A percentile compares a stretch with the other conserved stretches of the same genome.
These are phyloP conservation scores for Solanum peruvianum DNA, from an alignment of 257 asterid species.

Conservation along the genomic window DNA sequence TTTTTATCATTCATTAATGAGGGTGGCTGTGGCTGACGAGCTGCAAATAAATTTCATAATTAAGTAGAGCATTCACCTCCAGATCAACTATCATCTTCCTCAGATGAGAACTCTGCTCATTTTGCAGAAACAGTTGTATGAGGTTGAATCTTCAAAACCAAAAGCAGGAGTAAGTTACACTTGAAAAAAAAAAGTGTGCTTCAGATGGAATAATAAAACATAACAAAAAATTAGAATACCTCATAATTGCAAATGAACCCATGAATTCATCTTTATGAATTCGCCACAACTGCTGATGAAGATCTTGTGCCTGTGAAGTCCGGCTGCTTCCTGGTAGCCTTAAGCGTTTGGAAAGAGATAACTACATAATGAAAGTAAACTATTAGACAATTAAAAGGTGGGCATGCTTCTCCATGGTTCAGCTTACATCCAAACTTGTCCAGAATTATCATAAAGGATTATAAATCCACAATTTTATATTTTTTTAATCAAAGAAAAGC, in stretches of 20 bases:
- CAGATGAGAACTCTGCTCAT: conserved; percentile 50
- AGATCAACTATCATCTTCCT: conserved; percentile 87
- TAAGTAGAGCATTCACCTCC: conserved; percentile 42
- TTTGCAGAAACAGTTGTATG: conserved; percentile 69
- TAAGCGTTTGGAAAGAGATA: conserved; percentile 66
- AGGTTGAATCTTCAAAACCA: conserved; percentile 68
- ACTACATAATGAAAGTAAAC: conserved; percentile 28
- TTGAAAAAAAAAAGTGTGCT: background rate
- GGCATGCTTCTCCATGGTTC: background rate
- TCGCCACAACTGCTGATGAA: conserved; percentile 59
- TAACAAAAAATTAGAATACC: conserved; percentile 23
- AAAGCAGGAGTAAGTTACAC: background rate
- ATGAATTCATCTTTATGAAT: conserved; percentile 78
- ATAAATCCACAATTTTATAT: background rate
- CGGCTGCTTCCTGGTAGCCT: conserved; percentile 56
- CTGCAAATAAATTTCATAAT: background rate
- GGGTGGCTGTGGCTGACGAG: background rate
- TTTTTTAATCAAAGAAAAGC: background rate
- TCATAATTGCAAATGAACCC: conserved; percentile 81
- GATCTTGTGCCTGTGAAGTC: conserved; percentile 39
- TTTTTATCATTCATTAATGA: background rate
- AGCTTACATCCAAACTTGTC: background rate
- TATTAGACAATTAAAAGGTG: background rate
- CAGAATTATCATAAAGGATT: background rate
- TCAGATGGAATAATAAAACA: background rate